Evolutionary conservation across 352 stramenopile genomes (phyloP).

Genomic region (Pythium angustatum): DNA sequence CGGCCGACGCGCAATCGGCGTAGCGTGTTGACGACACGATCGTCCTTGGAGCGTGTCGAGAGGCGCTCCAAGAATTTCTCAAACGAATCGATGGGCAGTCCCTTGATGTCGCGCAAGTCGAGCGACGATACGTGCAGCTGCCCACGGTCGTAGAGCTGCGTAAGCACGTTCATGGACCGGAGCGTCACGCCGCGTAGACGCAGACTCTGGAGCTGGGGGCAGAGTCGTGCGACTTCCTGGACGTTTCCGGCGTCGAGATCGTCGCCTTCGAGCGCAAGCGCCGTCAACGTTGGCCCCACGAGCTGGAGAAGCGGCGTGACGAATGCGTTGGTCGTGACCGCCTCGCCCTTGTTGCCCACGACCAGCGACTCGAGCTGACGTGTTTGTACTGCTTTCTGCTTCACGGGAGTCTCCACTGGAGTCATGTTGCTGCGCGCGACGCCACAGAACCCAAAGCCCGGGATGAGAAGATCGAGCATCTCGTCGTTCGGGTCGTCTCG

Average conservation of each 20-base stretch:
- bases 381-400: neutral
- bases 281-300: neutral
- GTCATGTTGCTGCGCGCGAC: neutral
- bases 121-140: neutral
- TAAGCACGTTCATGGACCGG: neutral
- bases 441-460: slow-evolving; percentile 9
- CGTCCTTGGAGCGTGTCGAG: neutral
- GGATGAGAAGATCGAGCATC: neutral
- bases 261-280: slow-evolving; percentile 4
- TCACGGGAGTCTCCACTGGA: neutral
- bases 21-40: neutral
- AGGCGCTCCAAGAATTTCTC: slow-evolving; percentile 1
- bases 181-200: neutral
- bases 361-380: slow-evolving; percentile 3
- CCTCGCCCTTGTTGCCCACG: neutral
- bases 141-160: neutral
- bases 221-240: neutral
- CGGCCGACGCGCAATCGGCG: slow-evolving; percentile 1
- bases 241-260: slow-evolving; percentile 1
- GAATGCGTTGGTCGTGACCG: neutral
- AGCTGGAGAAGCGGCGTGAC: neutral
- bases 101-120: neutral
- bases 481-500: neutral
- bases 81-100: neutral
- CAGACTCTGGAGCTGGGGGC: neutral